phyloP scores from a whole-genome alignment of 768 basidiomycete genomes.

The Boletus huronensis region DNA sequence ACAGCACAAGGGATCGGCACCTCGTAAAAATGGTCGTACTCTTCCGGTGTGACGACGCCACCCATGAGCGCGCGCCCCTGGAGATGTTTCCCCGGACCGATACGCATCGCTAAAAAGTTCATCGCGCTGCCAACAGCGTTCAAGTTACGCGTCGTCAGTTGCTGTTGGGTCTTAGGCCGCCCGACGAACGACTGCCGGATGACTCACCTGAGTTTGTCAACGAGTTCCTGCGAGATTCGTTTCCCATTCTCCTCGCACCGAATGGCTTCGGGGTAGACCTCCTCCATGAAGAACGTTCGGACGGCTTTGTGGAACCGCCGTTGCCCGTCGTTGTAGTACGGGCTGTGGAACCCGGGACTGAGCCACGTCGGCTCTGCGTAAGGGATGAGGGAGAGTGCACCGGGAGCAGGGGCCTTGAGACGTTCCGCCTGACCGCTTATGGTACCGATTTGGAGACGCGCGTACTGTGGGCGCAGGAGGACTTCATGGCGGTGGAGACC shows the following conservation, averaged over 20 bases:
- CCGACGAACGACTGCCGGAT: too few species aligned
- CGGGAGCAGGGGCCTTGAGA: constrained; percentile 53
- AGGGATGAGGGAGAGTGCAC: constrained; percentile 70
- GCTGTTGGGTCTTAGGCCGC: not conserved
- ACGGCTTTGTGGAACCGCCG: constrained; percentile 70
- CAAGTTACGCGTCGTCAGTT: too few species aligned
- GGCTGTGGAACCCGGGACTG: constrained; percentile 57
- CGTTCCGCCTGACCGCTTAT: constrained; percentile 54
- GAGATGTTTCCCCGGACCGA: constrained; percentile 82
- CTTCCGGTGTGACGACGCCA: constrained; percentile 77
- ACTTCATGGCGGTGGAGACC: constrained; percentile 83
- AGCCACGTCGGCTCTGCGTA: constrained; percentile 90
- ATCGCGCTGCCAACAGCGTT: constrained; percentile 46
- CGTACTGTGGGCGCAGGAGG: constrained; percentile 67
- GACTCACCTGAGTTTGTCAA: constrained; percentile 78
- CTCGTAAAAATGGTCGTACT: constrained; percentile 95
- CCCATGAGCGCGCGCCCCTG: constrained; percentile 76
- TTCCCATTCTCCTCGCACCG: constrained; percentile 86
- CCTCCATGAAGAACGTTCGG: constrained; percentile 72
- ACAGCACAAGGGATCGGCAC: constrained; percentile 32
- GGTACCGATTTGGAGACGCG: constrained; percentile 64
- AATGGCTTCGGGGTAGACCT: constrained; percentile 71
- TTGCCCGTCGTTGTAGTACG: constrained; percentile 78
- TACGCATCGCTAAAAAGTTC: constrained; percentile 61
- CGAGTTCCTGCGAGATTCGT: constrained; percentile 76